Conservation (phyloP, 2,329 filamentous ascomycete species). For the Amylocarpus encephaloides region DNA sequence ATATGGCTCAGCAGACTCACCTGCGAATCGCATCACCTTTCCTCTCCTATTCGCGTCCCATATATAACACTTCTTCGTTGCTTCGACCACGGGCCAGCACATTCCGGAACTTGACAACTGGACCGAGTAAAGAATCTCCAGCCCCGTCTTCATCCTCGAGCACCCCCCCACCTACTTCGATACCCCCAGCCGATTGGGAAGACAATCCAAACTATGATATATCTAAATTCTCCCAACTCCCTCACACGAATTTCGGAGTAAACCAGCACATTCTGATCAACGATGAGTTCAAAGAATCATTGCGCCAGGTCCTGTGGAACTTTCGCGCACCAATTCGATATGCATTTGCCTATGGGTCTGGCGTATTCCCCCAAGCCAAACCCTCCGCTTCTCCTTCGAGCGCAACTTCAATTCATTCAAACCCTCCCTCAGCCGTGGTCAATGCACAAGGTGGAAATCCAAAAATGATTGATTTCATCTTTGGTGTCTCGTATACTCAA, state of each 20-base stretch:
- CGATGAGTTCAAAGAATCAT: constrained; percentile 85
- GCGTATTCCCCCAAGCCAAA: constrained; percentile 78
- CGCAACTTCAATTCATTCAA: constrained; percentile 64
- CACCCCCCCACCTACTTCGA: constrained; percentile 24
- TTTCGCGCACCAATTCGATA: constrained; percentile 93
- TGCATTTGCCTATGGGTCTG: constrained; percentile 94
- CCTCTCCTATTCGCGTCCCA: neutral
- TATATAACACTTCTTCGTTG: neutral
- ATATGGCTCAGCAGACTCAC: neutral
- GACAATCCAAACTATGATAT: constrained; percentile 66
- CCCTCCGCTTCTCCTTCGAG: constrained; percentile 47
- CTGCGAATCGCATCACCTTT: neutral
- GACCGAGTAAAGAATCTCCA: constrained; percentile 6
- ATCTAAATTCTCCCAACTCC: constrained; percentile 68
- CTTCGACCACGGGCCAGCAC: neutral
- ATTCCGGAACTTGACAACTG: neutral
- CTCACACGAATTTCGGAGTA: constrained; percentile 76
- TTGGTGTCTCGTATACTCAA: constrained; percentile 88
- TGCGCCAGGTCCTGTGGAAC: constrained; percentile 82
- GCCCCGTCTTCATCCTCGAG: constrained; percentile 7
- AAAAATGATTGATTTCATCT: constrained; percentile 98
- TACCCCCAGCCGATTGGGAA: constrained; percentile 52
- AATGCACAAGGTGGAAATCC: constrained; percentile 81
- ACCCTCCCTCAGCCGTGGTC: constrained; percentile 71
- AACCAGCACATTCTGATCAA: constrained; percentile 98